These are phyloP conservation scores for Myriosclerotinia curreyana DNA, from an alignment of 2,329 filamentous ascomycete genomes.

Conservation along the genomic window DNA sequence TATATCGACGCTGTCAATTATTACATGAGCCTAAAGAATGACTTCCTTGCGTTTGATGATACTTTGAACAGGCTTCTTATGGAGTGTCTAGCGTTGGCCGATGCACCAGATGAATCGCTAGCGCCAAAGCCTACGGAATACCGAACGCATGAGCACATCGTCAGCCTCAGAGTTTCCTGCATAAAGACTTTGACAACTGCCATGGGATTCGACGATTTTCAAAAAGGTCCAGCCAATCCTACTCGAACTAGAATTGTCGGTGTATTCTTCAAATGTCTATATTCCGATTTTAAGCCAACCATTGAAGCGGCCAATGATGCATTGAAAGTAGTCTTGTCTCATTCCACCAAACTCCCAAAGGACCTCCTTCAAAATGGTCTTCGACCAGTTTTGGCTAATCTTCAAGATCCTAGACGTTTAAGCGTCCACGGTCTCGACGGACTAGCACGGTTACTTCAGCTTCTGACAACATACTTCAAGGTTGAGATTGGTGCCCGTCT, in stretches of 20 bases:
- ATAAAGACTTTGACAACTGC: constrained; percentile 90
- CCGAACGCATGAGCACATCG: constrained; percentile 90
- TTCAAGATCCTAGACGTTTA: constrained; percentile 88
- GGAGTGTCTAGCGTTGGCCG: constrained; percentile 89
- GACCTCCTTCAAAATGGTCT: constrained; percentile 92
- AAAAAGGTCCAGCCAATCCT: constrained; percentile 66
- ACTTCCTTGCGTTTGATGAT: constrained; percentile 90
- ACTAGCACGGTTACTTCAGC: constrained; percentile 79
- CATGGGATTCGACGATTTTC: constrained; percentile 89
- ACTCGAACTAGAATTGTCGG: constrained; percentile 74
- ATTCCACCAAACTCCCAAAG: constrained; percentile 89
- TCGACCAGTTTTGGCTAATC: constrained; percentile 90
- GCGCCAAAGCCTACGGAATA: constrained; percentile 93
- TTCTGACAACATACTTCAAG: constrained; percentile 98
- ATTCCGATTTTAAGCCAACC: constrained; percentile 87
- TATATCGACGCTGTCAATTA: constrained; percentile 98
- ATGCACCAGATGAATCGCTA: constrained; percentile 89
- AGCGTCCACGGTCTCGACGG: constrained; percentile 89
- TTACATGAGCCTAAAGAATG: constrained; percentile 82
- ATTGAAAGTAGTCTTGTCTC: constrained; percentile 79
- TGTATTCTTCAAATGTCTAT: constrained; percentile 97
- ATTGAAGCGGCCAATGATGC: constrained; percentile 92
- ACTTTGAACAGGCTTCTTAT: constrained; percentile 84
- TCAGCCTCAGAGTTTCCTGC: constrained; percentile 87
- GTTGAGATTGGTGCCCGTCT: constrained; percentile 92